phyloP scores from a whole-genome alignment of 192 early-diverging fungal species.

The Coemansia sp. region DNA sequence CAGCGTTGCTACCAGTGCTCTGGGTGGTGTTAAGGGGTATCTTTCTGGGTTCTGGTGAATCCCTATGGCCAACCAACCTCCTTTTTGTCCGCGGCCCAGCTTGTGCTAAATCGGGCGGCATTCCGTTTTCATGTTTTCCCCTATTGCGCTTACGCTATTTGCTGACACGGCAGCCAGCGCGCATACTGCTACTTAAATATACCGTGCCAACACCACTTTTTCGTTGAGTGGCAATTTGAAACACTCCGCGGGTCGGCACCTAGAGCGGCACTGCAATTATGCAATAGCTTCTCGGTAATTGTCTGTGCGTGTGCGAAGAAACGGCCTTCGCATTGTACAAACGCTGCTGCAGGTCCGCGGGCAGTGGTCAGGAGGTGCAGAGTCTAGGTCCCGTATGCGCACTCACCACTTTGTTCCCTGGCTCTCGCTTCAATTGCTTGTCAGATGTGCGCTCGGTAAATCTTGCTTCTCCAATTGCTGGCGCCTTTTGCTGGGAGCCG shows the following conservation, averaged over 20 bases:
- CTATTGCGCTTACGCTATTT: no score
- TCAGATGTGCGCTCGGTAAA: slow-evolving; percentile 6
- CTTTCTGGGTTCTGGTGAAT: slow-evolving; percentile 52
- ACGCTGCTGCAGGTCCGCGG: not conserved
- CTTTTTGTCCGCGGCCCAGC: no score
- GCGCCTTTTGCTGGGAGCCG: not conserved
- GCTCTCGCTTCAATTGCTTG: slow-evolving; percentile 1
- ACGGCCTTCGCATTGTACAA: not conserved
- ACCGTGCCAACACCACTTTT: not conserved
- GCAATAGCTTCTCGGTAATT: not conserved
- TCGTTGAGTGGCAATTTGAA: not conserved
- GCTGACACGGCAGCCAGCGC: not conserved
- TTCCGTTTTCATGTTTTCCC: not conserved
- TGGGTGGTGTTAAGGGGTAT: slow-evolving; percentile 40
- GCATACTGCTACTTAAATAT: slow-evolving; percentile 3
- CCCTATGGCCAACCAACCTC: no score
- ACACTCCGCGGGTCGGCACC: not conserved
- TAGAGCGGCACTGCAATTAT: not conserved
- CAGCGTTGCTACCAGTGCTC: slow-evolving; percentile 35
- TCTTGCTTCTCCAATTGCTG: not conserved
- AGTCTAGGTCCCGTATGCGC: no score
- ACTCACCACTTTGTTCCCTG: not conserved
- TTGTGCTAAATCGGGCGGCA: not conserved
- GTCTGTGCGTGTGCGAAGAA: not conserved
- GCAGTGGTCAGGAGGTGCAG: no score